phyloP scores from a whole-genome alignment of 2,329 filamentous ascomycete species.

The Daldinia sp. region DNA sequence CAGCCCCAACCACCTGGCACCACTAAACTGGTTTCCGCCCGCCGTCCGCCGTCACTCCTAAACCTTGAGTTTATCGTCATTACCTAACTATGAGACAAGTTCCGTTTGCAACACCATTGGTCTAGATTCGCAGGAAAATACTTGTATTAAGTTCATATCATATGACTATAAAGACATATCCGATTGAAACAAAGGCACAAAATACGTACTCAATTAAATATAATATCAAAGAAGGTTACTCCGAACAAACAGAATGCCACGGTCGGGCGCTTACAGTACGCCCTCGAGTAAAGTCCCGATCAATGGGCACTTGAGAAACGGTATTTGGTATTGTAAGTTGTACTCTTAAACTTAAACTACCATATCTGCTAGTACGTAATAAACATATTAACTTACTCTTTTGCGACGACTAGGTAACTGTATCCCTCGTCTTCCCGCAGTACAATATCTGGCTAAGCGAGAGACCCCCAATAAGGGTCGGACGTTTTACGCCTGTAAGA shows the following conservation, averaged over 20 bases:
- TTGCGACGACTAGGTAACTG: conserved; percentile 59
- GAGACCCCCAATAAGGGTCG: conserved; percentile 63
- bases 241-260: background rate
- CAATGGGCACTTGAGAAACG: conserved; percentile 51
- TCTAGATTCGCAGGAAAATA: background rate
- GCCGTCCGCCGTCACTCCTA: background rate
- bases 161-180: conserved; percentile 2
- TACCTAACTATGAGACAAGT: conserved; percentile 7
- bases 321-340: conserved; percentile 56
- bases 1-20: conserved; percentile 7
- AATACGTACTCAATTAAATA: conserved; percentile 4
- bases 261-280: conserved; percentile 20
- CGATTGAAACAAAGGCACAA: background rate
- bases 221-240: conserved; percentile 7
- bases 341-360: conserved; percentile 11
- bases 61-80: conserved; percentile 19
- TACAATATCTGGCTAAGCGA: conserved; percentile 63
- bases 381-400: conserved; percentile 11
- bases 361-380: background rate
- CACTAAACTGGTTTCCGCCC: background rate
- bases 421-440: conserved; percentile 61
- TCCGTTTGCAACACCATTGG: conserved; percentile 10
- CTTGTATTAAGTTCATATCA: background rate
- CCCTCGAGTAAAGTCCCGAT: conserved; percentile 41
- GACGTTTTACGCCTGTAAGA: conserved; percentile 67